A percentile compares a stretch with the other conserved stretches of the same genome.
phyloP scores from a whole-genome alignment of 2,329 filamentous ascomycete genomes.

The Pezicula radicicola region DNA sequence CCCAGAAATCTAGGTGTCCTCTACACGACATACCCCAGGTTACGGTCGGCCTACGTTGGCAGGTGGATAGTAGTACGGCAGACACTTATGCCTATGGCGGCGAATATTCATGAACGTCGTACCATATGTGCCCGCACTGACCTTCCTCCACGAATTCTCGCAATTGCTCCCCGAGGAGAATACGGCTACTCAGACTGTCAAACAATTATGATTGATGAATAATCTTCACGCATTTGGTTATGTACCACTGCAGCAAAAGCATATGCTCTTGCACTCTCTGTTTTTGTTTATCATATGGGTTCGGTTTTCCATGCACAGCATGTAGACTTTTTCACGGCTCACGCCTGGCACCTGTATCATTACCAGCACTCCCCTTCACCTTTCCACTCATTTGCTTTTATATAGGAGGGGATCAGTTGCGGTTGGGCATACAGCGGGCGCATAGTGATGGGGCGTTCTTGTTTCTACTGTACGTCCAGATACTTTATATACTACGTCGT shows the following conservation, averaged over 20 bases:
- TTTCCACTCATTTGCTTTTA: neutral
- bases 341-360: conserved; percentile 5
- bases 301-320: neutral
- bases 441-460: no score
- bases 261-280: no score
- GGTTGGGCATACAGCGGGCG: no score
- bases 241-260: no score
- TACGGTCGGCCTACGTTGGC: neutral
- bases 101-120: neutral
- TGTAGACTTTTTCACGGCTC: neutral
- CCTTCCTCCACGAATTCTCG: no score
- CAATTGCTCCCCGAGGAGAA: no score
- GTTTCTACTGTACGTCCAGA: no score
- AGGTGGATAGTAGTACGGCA: neutral
- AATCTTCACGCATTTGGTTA: no score
- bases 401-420: neutral
- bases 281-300: no score
- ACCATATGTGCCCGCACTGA: neutral
- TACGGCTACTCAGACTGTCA: no score
- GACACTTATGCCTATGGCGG: conserved; percentile 1
- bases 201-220: no score
- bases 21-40: conserved; percentile 1
- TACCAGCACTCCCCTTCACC: conserved; percentile 11
- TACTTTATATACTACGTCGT: no score
- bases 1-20: conserved; percentile 2